Percentiles rank a stretch among this genome's conserved stretches.
phyloP scores from a whole-genome alignment of 1,284 basidiomycete species.

The Trametes pubescens region DNA sequence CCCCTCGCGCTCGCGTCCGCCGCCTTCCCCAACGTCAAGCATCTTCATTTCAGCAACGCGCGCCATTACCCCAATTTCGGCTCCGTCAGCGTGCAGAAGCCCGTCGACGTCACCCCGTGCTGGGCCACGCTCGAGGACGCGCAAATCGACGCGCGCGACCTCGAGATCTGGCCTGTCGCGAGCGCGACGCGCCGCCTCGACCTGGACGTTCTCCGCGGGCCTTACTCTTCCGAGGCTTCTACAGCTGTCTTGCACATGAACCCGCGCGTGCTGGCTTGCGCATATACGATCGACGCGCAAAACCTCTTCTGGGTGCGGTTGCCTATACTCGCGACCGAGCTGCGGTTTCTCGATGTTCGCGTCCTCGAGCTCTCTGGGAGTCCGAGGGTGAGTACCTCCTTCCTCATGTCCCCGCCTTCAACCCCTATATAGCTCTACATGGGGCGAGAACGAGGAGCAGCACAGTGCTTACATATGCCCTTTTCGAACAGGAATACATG shows the following conservation, averaged over 20 bases:
- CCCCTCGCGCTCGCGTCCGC: conserved; percentile 14
- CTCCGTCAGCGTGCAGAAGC: neutral
- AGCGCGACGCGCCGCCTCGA: conserved; percentile 24
- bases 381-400: conserved; percentile 15
- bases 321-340: conserved; percentile 13
- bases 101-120: conserved; percentile 1
- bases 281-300: conserved; percentile 21
- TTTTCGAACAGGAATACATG: conserved; percentile 15
- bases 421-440: too few species aligned
- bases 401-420: neutral
- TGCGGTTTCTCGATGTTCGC: conserved; percentile 23
- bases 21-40: conserved; percentile 16
- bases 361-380: conserved; percentile 19
- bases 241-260: conserved; percentile 13
- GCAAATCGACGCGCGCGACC: conserved; percentile 24
- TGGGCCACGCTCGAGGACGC: conserved; percentile 21
- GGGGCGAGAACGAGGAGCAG: too few species aligned
- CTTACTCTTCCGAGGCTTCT: conserved; percentile 17
- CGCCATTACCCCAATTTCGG: conserved; percentile 14
- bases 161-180: conserved; percentile 22
- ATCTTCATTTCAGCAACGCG: conserved; percentile 17
- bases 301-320: conserved; percentile 24
- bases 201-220: conserved; percentile 19
- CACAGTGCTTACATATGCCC: neutral
- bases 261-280: conserved; percentile 21